These are phyloP conservation scores for Pseudogymnoascus sp. DNA, from an alignment of 2,329 filamentous ascomycete genomes.

Conservation along the genomic window DNA sequence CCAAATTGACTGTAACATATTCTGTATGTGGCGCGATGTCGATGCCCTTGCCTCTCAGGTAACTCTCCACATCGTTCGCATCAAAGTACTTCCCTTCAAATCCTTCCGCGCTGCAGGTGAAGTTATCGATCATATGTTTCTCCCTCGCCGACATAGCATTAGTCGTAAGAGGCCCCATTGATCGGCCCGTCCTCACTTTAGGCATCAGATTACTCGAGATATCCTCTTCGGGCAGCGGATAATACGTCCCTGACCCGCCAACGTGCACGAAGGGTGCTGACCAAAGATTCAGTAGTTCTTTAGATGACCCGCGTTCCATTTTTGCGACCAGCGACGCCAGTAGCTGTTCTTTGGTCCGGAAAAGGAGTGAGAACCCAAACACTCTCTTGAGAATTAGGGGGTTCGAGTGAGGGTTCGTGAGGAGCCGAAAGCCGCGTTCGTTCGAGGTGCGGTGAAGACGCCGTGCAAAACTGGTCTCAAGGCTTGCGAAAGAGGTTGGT, in stretches of 20 bases:
- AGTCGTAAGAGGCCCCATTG: slow-evolving; percentile 43
- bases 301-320: slow-evolving; percentile 14
- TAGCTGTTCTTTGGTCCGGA: slow-evolving; percentile 41
- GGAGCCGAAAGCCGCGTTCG: slow-evolving; percentile 55
- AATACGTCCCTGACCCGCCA: slow-evolving; percentile 63
- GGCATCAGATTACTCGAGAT: slow-evolving; percentile 23
- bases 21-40: slow-evolving; percentile 53
- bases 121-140: slow-evolving; percentile 37
- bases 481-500: slow-evolving; percentile 50
- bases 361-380: slow-evolving; percentile 64
- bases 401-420: slow-evolving; percentile 43
- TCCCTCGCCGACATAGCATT: slow-evolving; percentile 36
- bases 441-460: slow-evolving; percentile 59
- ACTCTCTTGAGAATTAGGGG: slow-evolving; percentile 44
- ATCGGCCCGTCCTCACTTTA: slow-evolving; percentile 31
- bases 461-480: slow-evolving; percentile 63
- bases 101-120: slow-evolving; percentile 50
- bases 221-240: slow-evolving; percentile 30
- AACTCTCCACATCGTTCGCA: slow-evolving; percentile 67
- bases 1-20: slow-evolving; percentile 52
- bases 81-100: slow-evolving; percentile 74
- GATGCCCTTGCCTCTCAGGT: slow-evolving; percentile 58
- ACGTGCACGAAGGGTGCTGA: slow-evolving; percentile 56
- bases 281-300: slow-evolving; percentile 50
- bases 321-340: slow-evolving; percentile 34